Evolutionary conservation across 768 basidiomycete genomes (phyloP), one percentile per base, ranked within the genome.

Genomic region (Pulveroboletus sp.): DNA sequence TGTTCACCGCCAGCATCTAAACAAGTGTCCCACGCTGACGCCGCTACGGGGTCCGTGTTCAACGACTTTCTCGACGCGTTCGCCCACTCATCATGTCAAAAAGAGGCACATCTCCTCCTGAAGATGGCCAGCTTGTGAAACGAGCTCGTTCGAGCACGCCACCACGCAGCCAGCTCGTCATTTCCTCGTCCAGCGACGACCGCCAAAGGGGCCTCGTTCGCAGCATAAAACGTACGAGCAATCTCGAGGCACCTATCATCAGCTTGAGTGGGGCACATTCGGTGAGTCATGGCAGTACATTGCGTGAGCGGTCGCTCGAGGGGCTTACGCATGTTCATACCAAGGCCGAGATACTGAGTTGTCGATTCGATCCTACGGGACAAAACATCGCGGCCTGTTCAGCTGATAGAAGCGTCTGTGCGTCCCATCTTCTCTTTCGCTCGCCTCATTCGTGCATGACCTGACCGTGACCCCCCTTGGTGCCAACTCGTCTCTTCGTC

Each of bases 311-410:
- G 11, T 49, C 4, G 10, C 21, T 59, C 11, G 13, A 17, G 9
- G 9, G 21, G 6, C 41, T 51, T 15, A 47, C 30, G 6, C n/a
- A 6, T 8, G 6, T 33, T 28, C 24, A 13, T 39, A 26, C 18
- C 37, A 43, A 88, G 86, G 84, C 76, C 8, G 96, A 99, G 72
- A 90, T 97, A 54, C 56, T 94, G 55, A 89, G 89, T 57, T 91
- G 93, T 72, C 80, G 91, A 58, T 98, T 98, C 65, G 92, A 95
- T 62, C 92, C 93, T 13, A 87, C 87, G 3, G 96, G 96, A 5
- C 86, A 94, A 66, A 90, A 89, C 57, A 83, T 98, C 50, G 96
- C 95, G 36, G 93, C 93, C 8, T 91, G 87, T 63, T 93, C 91
- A 13, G 79, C 87, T 2, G 95, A 99, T 70, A 76, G 90, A 60